These are phyloP conservation scores for Glebionis coronaria DNA, from an alignment of 129 eudicot species.

Conservation along the genomic window DNA sequence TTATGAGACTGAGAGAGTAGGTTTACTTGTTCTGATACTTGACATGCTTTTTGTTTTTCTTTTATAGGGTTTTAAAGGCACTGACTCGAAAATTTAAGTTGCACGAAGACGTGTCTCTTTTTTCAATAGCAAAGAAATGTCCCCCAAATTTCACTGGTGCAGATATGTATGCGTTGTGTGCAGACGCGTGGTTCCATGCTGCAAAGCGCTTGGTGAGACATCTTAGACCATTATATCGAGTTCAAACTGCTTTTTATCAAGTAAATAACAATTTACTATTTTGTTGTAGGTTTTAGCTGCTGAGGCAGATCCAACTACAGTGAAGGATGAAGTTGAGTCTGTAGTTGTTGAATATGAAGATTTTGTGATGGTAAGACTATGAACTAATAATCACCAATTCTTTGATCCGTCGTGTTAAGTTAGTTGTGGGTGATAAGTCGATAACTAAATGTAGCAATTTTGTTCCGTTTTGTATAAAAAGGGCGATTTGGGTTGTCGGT, in stretches of 20 bases:
- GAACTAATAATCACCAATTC: neutral
- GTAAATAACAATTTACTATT: slow-evolving; percentile 1
- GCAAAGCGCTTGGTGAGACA: slow-evolving; percentile 81
- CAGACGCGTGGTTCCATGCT: slow-evolving; percentile 99
- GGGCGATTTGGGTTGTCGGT: neutral
- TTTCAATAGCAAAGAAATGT: slow-evolving; percentile 71
- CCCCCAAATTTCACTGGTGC: slow-evolving; percentile 97
- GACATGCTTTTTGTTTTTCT: slow-evolving; percentile 7
- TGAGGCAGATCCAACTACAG: slow-evolving; percentile 47
- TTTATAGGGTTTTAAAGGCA: slow-evolving; percentile 78
- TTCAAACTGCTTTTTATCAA: neutral
- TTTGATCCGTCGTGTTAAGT: slow-evolving; percentile 2
- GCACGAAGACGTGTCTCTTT: slow-evolving; percentile 82
- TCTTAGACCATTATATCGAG: neutral
- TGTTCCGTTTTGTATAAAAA: neutral
- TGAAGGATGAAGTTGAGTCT: slow-evolving; percentile 52
- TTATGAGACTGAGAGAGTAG: neutral
- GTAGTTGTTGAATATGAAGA: slow-evolving; percentile 80
- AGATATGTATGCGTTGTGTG: slow-evolving; percentile 98
- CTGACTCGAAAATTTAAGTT: slow-evolving; percentile 84
- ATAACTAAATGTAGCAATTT: neutral
- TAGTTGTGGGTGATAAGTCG: slow-evolving; percentile 21
- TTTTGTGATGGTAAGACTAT: slow-evolving; percentile 59
- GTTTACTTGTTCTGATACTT: slow-evolving; percentile 11
- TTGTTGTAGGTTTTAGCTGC: slow-evolving; percentile 51